phyloP scores from a whole-genome alignment of 768 basidiomycete genomes.

The Lactarius akahatsu region DNA sequence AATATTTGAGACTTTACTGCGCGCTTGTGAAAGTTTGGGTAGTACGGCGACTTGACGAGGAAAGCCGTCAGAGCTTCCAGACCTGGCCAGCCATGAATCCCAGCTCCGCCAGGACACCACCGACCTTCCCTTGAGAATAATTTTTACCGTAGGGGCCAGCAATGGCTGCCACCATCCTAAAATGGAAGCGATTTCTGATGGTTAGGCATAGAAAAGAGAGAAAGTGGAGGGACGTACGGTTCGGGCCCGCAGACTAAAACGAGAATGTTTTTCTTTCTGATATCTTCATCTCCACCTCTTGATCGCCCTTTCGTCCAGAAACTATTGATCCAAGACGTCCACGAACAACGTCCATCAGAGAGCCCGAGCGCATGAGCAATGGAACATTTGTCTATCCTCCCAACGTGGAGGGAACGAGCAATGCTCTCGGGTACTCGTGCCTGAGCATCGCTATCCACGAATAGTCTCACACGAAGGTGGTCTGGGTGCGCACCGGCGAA shows the following conservation, averaged over 20 bases:
- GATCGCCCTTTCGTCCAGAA: constrained; percentile 18
- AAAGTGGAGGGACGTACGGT: constrained; percentile 47
- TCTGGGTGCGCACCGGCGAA: constrained; percentile 55
- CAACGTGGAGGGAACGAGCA: constrained; percentile 39
- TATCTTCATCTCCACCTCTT: background rate
- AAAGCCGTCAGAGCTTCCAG: constrained; percentile 53
- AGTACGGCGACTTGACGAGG: background rate
- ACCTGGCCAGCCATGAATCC: constrained; percentile 65
- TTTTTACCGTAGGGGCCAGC: constrained; percentile 77
- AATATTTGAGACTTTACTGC: background rate
- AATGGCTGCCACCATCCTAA: constrained; percentile 72
- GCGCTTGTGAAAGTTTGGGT: background rate
- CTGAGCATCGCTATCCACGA: constrained; percentile 49
- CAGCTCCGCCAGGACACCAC: constrained; percentile 62
- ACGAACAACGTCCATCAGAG: constrained; percentile 35
- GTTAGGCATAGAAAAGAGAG: constrained; percentile 16
- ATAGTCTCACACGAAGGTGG: constrained; percentile 55
- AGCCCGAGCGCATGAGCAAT: constrained; percentile 46
- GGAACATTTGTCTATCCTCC: constrained; percentile 54
- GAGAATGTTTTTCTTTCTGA: constrained; percentile 41
- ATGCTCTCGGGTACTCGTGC: constrained; percentile 25
- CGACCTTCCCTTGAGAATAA: constrained; percentile 69
- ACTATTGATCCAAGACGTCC: constrained; percentile 30
- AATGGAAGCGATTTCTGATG: constrained; percentile 13
- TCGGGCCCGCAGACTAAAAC: constrained; percentile 88